Evolutionary conservation across 441 rosid genomes (phyloP), one percentile per base, ranked within the genome.

Genomic region (Dalechampia spathulata): DNA sequence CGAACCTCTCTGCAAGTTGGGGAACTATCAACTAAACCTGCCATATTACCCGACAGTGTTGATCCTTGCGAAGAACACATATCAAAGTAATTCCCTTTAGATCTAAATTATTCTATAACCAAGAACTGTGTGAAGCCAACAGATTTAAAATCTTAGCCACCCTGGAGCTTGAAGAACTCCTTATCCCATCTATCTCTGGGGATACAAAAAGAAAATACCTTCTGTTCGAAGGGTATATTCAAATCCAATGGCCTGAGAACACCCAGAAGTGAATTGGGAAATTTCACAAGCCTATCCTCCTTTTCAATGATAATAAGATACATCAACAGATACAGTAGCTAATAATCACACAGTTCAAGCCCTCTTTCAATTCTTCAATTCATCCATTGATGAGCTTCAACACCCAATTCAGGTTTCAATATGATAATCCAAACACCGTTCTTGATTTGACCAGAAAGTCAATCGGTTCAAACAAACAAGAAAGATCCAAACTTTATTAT

Each of bases 131-230:
- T 9, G 6, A 46, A 36, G 30, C 49, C 5, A 8, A 61, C 28
- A 49, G 52, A 50, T 11, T 12, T 28, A 14, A 55, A 46, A 2
- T 58, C 60, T 68, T 71, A 85, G 30, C 93, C 89, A 61, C 74
- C 75, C 75, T 76, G 85, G 21, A 82, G 67, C 68, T 69, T 72
- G 57, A 63, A 75, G 64, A 82, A 74, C 57, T 68, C 80, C 75
- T 81, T 86, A 92, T 84, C 91, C 96, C 96, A 86, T 77, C 95
- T 80, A 63, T 82, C 87, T 67, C 87, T 84, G 25, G 80, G 80
- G 70, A 78, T 72, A 63, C 81, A 72, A 60, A 63, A 77, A 2
- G 75, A 69, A 23, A 65, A 48, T 17, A 56, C 65, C 62, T 57
- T 63, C 62, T 32, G 57, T 65, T 59, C 72, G 34, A 74, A 61